Evolutionary conservation across 352 stramenopile genomes (phyloP), one percentile per base, ranked within the genome.

Genomic region (Pythium volutum): DNA sequence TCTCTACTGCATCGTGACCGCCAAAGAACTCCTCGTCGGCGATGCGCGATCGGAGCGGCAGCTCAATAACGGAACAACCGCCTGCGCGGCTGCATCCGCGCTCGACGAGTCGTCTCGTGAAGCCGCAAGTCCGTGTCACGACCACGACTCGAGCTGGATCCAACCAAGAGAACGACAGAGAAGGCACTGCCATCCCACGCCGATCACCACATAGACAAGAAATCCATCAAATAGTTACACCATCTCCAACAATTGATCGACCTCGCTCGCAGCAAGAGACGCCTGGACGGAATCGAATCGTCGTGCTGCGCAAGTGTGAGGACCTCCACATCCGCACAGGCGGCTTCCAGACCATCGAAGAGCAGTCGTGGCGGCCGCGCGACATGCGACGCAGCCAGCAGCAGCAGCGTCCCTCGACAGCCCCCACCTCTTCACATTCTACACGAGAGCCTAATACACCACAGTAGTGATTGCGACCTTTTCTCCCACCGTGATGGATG

Each of bases 271-370:
- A 34, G 14, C 29, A 36, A 31, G 38, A 48, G 16, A 59, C 59
- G 16, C 39, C 41, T 11, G n/a, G n/a, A n/a, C 59, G 49, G 12
- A 38, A 20, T 22, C 49, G 57, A 22, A 25, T 64, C 53, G 59
- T 87, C 20, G 76, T 88, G 56, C 69, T 90, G 62, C 77, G 81
- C 64, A 78, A 75, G 54, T 92, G 83, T 64, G 75, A 87, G 25
- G 81, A 89, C 50, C 38, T 87, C 36, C 67, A 78, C 55, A 71
- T 90, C 34, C 81, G 81, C 39, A 92, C 81, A 3, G 79, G 79
- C 49, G 84, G 84, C 59, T 93, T 93, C 66, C 84, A 93, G 64
- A 83, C 70, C 57, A 93, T 93, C 61, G 78, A 90, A 51, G 84
- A 93, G 62, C 67, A 76, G 33, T 75, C 76, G 22, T 73, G 74